A percentile compares a stretch with the other conserved stretches of the same genome.
Conservation (phyloP, 2,329 filamentous ascomycete species). For the Biscogniauxia marginata region DNA sequence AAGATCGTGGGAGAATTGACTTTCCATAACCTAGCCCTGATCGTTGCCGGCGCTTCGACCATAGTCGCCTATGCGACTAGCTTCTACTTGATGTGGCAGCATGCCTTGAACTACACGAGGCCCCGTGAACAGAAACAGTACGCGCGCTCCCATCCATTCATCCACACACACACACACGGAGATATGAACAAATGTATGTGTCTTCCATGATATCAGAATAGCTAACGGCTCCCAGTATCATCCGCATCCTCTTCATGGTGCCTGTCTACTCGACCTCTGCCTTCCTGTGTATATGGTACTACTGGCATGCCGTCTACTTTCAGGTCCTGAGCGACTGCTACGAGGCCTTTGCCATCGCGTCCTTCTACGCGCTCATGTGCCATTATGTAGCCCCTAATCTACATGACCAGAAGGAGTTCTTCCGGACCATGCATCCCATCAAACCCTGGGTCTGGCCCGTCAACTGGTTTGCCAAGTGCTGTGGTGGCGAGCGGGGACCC, state of each 20-base stretch:
- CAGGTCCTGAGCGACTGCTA: constrained; percentile 81
- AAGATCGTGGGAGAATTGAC: constrained; percentile 47
- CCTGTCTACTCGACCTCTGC: constrained; percentile 76
- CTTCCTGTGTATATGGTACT: constrained; percentile 71
- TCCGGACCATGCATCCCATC: constrained; percentile 63
- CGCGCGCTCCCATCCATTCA: constrained; percentile 7
- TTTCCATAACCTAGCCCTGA: constrained; percentile 54
- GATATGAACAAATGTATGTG: too few species aligned
- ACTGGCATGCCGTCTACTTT: constrained; percentile 77
- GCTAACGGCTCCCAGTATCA: constrained; percentile 56
- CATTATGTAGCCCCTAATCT: constrained; percentile 76
- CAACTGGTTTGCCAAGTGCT: constrained; percentile 67
- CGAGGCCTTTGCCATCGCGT: constrained; percentile 83
- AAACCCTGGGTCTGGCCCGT: constrained; percentile 75
- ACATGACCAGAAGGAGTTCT: constrained; percentile 80
- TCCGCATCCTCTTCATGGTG: constrained; percentile 86
- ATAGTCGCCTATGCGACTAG: constrained; percentile 52
- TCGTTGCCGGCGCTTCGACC: constrained; percentile 49
- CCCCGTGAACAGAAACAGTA: constrained; percentile 57
- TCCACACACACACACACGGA: too few species aligned
- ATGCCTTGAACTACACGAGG: constrained; percentile 60
- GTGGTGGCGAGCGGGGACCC: constrained; percentile 65
- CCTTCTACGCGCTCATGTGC: constrained; percentile 81
- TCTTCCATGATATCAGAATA: constrained; percentile 1
- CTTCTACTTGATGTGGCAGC: constrained; percentile 56